Evolutionary conservation across 495 filamentous ascomycete species (phyloP).

Genomic region (Aspergillus wentii): DNA sequence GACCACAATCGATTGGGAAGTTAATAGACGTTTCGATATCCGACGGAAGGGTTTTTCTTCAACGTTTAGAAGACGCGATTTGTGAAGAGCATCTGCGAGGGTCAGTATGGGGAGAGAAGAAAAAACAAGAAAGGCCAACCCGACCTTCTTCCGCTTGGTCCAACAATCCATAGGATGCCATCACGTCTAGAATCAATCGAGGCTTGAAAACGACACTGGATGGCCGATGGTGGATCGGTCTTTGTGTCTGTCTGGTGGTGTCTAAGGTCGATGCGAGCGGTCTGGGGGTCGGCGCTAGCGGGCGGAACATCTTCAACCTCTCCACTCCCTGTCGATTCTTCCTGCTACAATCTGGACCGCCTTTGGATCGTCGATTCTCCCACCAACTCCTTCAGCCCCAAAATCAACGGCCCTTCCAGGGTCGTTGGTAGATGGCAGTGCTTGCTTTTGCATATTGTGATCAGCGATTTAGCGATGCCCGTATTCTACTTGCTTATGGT

Average conservation of each 20-base stretch:
- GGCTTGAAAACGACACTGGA: not conserved
- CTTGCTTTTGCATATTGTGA: no score
- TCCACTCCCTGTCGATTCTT: not conserved
- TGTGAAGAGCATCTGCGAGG: conserved; percentile 73
- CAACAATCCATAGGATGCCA: conserved; percentile 44
- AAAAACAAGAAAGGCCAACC: conserved; percentile 5
- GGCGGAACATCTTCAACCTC: conserved; percentile 10
- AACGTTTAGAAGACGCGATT: conserved; percentile 80
- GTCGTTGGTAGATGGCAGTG: no score
- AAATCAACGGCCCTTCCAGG: no score
- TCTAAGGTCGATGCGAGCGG: conserved; percentile 12
- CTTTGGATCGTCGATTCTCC: no score
- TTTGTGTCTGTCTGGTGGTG: conserved; percentile 6
- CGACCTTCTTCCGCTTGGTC: conserved; percentile 51
- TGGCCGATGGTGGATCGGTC: not conserved
- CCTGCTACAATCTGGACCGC: no score
- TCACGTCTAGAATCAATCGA: conserved; percentile 13
- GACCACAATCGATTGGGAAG: conserved; percentile 55
- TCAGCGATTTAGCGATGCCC: no score
- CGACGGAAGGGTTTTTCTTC: conserved; percentile 93
- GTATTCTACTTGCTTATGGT: no score
- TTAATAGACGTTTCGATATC: conserved; percentile 72
- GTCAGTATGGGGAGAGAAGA: conserved; percentile 13
- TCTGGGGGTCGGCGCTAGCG: conserved; percentile 17
- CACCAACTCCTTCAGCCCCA: no score